Base-by-base conservation (phyloP, 176 grass and related monocot species). In the Themeda triandra region DNA sequence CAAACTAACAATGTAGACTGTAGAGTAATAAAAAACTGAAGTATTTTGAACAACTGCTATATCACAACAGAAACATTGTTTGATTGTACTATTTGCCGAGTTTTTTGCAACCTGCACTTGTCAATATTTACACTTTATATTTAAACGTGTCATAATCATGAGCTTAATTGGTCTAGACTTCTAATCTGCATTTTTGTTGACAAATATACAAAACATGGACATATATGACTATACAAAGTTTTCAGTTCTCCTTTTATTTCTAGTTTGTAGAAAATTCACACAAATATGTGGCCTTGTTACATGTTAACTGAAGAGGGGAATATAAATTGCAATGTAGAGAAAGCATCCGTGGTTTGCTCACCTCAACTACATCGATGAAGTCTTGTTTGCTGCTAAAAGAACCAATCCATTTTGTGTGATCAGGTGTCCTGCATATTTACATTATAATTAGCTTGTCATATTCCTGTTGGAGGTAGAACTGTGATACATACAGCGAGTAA, bases 341-440 rank as follows among this genome's bases (percentile, higher is more conserved):
- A 89, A 77, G 65, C 64, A 71, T 1, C 70, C 4, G 17, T 48
- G 4, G 37, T 62, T 62, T 13, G 78, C 89, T 80, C 51, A 92
- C 95, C 92, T 98, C 95, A 51, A 95, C 89, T 24, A 93, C 92
- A 87, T 98, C 95, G 73, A 95, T 93, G 66, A 98, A 92, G 63
- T 98, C 95, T 78, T 95, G 91, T 66, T 98, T 95, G 51, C 87
- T 92, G 70, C 85, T 88, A 81, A 98, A 98, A 81, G 95, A 92
- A 9, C 92, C 95, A 78, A 98, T 89, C 95, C 95, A 98, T 91
- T 98, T 98, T 86, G 95, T 98, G 63, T 98, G 90, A 87, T 98
- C 95, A 66, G 91, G 86, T 83, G 92, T 98, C 80, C 95, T 98
- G 83, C 45, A 77, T 66, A 72, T 68, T 29, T 66, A 67, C 12